These are phyloP conservation scores for Colletotrichum sp. DNA, from an alignment of 2,329 filamentous ascomycete species.

Conservation along the genomic window DNA sequence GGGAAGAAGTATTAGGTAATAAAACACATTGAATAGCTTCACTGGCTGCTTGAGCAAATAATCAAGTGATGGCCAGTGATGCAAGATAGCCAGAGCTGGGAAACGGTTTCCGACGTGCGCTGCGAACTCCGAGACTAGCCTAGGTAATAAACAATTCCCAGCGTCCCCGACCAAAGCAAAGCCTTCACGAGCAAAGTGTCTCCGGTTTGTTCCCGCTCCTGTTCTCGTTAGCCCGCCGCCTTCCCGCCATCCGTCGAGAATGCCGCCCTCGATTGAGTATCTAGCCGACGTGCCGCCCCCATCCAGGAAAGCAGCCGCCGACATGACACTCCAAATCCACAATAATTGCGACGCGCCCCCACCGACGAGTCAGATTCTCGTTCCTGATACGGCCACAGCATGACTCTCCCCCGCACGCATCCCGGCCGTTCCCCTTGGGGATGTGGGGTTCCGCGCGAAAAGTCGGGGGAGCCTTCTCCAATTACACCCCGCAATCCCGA, in stretches of 20 bases:
- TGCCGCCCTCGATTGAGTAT: not conserved
- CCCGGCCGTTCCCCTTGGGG: not conserved
- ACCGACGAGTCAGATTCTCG: slow-evolving; percentile 8
- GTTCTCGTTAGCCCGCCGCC: not conserved
- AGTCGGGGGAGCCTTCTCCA: not conserved
- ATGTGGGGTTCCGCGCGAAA: not conserved
- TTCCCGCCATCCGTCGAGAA: not conserved
- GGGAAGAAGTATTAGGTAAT: not conserved
- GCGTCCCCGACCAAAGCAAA: not conserved
- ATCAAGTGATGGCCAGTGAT: fast-evolving
- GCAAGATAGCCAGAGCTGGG: not conserved
- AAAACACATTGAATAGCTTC: not conserved
- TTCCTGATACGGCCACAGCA: not conserved
- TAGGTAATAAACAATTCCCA: not conserved
- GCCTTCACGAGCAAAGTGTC: not conserved
- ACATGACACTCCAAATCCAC: not conserved
- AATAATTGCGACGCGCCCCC: not conserved
- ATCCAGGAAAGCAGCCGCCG: not conserved
- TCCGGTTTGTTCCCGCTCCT: not conserved
- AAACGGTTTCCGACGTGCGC: not conserved
- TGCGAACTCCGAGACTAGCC: not conserved
- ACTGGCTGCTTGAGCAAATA: not conserved
- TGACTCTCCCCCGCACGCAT: not conserved
- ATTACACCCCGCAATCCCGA: not conserved
- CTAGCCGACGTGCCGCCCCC: not conserved